Evolutionary conservation across 1,139 yeast species (phyloP), one percentile per base, ranked within the genome.

Genomic region (Maudiozyma humilis): DNA sequence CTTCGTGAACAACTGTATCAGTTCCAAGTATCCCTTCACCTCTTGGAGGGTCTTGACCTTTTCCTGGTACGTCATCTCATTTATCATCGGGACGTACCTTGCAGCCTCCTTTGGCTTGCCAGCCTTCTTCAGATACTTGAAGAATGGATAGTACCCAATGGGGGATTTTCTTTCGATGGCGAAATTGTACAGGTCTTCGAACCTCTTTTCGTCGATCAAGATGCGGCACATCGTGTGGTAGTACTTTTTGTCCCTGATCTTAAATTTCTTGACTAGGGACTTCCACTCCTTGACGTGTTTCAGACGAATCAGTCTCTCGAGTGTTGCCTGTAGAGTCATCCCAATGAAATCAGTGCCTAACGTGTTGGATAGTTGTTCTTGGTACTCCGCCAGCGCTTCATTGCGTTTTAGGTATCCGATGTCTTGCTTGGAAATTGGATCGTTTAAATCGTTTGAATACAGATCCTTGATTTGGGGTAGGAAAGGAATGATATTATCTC

Each of bases 61-160:
- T 25, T 55, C 52, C 20, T 52, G 55, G 39, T 54, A 54, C 8
- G 60, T 40, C 35, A 55, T 41, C 10, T 56, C 53, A 2, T 56
- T 37, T 35, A 60, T 53, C 53, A 61, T 43, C 3, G 41, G 40
- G 5, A 63, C 50, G 37, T 62, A 59, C 12, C 44, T 46, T 2
- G 55, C 52, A 7, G 67, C 65, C 40, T 63, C 64, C 30, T 48
- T 47, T 33, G 50, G 46, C 36, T 52, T 47, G 1, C 55, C 57
- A 17, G 46, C 45, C 27, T 47, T 49, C 31, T 39, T 47, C 18
- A 60, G 42, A 33, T 55, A 53, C 18, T 51, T 49, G 45, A 48
- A 82, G 51, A 87, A 79, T 1, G 82, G 78, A 49, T 72, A 73
- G 51, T 80, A 83, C 0, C 93, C 93, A 44, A 87, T 82, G 0